Percentiles rank a stretch among this genome's conserved stretches.
Conservation (phyloP, 2,329 filamentous ascomycete genomes). For the Alternaria incomplexa region DNA sequence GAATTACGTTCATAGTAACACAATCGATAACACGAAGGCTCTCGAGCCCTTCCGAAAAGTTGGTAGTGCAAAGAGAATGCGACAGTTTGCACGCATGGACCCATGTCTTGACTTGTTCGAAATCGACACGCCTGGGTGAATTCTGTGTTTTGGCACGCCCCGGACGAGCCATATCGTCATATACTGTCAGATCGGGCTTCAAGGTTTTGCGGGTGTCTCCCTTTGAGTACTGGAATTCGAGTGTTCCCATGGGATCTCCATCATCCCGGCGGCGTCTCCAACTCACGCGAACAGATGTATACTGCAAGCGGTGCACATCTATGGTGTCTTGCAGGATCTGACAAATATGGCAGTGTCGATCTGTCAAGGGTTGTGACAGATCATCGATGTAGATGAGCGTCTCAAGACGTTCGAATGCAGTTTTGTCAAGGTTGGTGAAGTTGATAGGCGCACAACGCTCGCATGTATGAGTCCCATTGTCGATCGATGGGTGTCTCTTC, state of each 20-base stretch:
- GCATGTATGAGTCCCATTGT: background rate
- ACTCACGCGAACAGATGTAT: accelerated
- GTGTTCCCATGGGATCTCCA: too few relatives aligned
- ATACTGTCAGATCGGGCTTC: background rate
- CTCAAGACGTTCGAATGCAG: too few relatives aligned
- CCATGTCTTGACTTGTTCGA: background rate
- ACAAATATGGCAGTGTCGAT: background rate
- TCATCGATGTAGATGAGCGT: too few relatives aligned
- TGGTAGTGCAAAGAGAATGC: accelerated
- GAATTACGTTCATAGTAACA: background rate
- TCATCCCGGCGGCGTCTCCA: too few relatives aligned
- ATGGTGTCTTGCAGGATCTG: accelerated
- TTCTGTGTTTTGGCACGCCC: too few relatives aligned
- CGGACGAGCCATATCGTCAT: background rate
- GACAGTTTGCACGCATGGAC: background rate
- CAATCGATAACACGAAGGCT: background rate
- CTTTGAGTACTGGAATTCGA: too few relatives aligned
- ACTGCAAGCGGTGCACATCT: background rate
- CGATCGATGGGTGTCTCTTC: too few relatives aligned
- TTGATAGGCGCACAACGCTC: background rate
- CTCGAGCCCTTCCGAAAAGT: accelerated
- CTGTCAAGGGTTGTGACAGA: background rate
- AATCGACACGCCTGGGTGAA: background rate
- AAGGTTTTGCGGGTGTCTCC: background rate
- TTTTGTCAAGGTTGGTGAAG: too few relatives aligned